Conservation (phyloP, 495 filamentous ascomycete species). For the Immersiella caudata region DNA sequence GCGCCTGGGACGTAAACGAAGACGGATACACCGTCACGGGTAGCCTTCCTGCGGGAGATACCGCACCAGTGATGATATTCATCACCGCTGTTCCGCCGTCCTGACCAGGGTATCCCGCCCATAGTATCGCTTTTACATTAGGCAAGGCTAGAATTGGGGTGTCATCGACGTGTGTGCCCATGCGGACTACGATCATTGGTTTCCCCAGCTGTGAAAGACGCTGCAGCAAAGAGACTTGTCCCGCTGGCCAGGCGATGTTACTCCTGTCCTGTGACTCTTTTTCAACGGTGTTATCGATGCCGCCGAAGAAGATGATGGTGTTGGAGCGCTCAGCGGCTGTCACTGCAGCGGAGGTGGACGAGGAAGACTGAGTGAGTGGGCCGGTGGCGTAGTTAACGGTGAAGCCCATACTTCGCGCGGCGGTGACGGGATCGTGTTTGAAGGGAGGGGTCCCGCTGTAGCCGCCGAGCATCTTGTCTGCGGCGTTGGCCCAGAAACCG, state of each 20-base stretch:
- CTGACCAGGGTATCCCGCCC: constrained; percentile 59
- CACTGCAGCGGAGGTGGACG: constrained; percentile 55
- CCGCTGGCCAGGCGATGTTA: constrained; percentile 47
- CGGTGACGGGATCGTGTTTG: constrained; percentile 35
- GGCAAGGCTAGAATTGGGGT: constrained; percentile 50
- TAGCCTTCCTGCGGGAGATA: constrained; percentile 60
- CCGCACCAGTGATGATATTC: constrained; percentile 54
- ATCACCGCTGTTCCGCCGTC: constrained; percentile 57
- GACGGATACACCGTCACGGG: constrained; percentile 60
- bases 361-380: constrained; percentile 49
- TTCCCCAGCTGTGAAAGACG: constrained; percentile 41
- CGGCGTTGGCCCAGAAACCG: constrained; percentile 42
- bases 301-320: constrained; percentile 49
- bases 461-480: constrained; percentile 41
- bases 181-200: constrained; percentile 47
- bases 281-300: constrained; percentile 46
- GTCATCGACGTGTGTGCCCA: constrained; percentile 60
- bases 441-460: constrained; percentile 44
- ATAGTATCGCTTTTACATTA: constrained; percentile 57
- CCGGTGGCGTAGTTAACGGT: constrained; percentile 31
- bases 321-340: constrained; percentile 43
- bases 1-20: constrained; percentile 42
- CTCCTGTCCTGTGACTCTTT: constrained; percentile 46
- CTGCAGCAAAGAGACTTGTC: constrained; percentile 47
- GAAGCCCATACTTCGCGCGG: constrained; percentile 38